Percentiles rank a stretch among this genome's conserved stretches.
Conservation (phyloP, 2,329 filamentous ascomycete genomes). For the Penicillium brasilianum region DNA sequence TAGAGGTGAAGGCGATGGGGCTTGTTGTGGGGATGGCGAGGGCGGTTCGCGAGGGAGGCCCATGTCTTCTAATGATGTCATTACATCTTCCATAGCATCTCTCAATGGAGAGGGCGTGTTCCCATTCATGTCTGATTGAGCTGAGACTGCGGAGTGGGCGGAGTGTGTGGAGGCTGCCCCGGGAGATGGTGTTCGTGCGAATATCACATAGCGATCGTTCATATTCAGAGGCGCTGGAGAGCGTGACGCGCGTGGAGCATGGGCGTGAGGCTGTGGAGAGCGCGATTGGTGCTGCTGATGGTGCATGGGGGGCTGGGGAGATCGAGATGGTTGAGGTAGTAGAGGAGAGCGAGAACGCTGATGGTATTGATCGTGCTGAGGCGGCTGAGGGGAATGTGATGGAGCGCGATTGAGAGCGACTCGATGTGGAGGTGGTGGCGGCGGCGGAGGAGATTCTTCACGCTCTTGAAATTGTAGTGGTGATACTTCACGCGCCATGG, state of each 20-base stretch:
- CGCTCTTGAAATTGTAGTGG: conserved; percentile 51
- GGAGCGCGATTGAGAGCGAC: conserved; percentile 55
- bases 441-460: conserved; percentile 78
- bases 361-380: not conserved
- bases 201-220: conserved; percentile 47
- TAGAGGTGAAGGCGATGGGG: conserved; percentile 54
- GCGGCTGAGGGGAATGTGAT: conserved; percentile 22
- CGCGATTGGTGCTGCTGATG: conserved; percentile 14
- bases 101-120: conserved; percentile 89
- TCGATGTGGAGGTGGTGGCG: conserved; percentile 80
- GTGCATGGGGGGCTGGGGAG: conserved; percentile 24
- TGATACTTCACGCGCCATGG: conserved; percentile 28
- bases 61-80: conserved; percentile 91
- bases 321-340: conserved; percentile 13
- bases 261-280: conserved; percentile 24
- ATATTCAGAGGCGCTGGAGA: conserved; percentile 44
- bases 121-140: conserved; percentile 65
- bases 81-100: conserved; percentile 97
- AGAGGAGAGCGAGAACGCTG: conserved; percentile 20
- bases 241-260: conserved; percentile 25
- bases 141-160: conserved; percentile 23
- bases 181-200: conserved; percentile 56
- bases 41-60: conserved; percentile 62
- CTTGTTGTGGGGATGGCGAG: conserved; percentile 39
- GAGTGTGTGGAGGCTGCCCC: conserved; percentile 35